A percentile compares a stretch with the other conserved stretches of the same genome.
These are phyloP conservation scores for Aspergillus ibericus DNA, from an alignment of 2,329 filamentous ascomycete species.

Conservation along the genomic window DNA sequence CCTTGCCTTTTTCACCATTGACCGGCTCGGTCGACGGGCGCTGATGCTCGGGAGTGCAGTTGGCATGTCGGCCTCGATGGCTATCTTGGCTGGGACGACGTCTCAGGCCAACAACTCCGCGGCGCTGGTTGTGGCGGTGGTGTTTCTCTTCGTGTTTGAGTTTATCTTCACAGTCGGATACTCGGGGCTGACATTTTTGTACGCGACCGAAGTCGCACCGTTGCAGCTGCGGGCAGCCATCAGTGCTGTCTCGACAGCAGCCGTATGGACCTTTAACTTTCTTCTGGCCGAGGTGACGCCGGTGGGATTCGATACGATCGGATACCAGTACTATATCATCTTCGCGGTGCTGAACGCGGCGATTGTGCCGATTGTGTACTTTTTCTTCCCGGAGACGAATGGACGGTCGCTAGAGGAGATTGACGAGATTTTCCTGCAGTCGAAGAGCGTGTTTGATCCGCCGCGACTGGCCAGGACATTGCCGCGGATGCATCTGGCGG, in stretches of 20 bases:
- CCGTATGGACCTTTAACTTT: conserved; percentile 43
- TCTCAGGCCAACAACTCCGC: conserved; percentile 45
- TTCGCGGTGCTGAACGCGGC: conserved; percentile 43
- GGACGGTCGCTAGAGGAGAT: conserved; percentile 42
- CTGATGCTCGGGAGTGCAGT: conserved; percentile 37
- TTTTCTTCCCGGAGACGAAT: conserved; percentile 43
- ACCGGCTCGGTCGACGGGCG: conserved; percentile 40
- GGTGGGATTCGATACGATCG: conserved; percentile 45
- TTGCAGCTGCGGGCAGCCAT: conserved; percentile 48
- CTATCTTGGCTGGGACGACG: conserved; percentile 51
- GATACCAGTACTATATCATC: conserved; percentile 49
- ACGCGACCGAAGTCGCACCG: conserved; percentile 59
- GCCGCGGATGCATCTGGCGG: conserved; percentile 17
- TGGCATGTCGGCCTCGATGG: conserved; percentile 32
- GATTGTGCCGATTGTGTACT: conserved; percentile 36
- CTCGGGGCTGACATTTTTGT: conserved; percentile 61
- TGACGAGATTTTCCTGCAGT: conserved; percentile 39
- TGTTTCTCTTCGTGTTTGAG: conserved; percentile 62
- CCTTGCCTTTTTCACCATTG: conserved; percentile 49
- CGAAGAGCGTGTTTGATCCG: conserved; percentile 31
- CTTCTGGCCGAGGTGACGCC: conserved; percentile 40
- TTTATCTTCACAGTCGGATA: conserved; percentile 62
- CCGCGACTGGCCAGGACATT: conserved; percentile 22
- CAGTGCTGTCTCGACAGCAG: conserved; percentile 55
- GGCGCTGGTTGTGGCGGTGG: conserved; percentile 54